A percentile compares a stretch with the other conserved stretches of the same genome.
These are phyloP conservation scores for Nelumbo lutea DNA, from an alignment of 164 flowering plant genomes.

Conservation along the genomic window DNA sequence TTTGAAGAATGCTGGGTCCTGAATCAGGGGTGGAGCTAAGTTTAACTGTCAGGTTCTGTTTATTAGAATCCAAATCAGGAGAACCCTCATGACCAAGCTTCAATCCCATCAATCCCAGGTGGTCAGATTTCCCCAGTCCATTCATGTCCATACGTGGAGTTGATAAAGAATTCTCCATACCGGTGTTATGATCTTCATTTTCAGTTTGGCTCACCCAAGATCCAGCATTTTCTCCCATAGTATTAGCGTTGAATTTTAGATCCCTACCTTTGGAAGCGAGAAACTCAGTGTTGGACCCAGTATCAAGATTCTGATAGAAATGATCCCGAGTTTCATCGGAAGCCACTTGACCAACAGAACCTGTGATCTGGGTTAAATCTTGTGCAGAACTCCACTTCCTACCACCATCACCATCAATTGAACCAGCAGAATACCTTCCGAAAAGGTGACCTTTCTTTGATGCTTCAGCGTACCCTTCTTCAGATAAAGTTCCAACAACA, in stretches of 20 bases:
- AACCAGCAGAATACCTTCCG: conserved; percentile 83
- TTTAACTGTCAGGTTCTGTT: conserved; percentile 34
- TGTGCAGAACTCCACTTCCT: conserved; percentile 78
- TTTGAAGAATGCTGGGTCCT: conserved; percentile 87
- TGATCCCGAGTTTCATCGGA: conserved; percentile 52
- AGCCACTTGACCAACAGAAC: conserved; percentile 36
- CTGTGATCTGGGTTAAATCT: conserved; percentile 42
- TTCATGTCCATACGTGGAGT: conserved; percentile 45
- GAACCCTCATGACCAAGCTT: conserved; percentile 29
- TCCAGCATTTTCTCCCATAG: conserved; percentile 29
- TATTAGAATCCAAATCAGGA: conserved; percentile 28
- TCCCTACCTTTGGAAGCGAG: conserved; percentile 42
- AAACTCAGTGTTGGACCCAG: conserved; percentile 35
- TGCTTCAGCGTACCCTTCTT: conserved; percentile 64
- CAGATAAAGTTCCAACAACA: conserved; percentile 83
- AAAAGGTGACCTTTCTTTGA: conserved; percentile 56
- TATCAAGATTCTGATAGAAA: conserved; percentile 38
- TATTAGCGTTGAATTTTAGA: conserved; percentile 23
- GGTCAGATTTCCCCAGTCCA: conserved; percentile 45
- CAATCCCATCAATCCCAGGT: conserved; percentile 20
- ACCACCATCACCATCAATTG: conserved; percentile 72
- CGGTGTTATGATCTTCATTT: conserved; percentile 30
- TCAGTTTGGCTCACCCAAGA: conserved; percentile 33
- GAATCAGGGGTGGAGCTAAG: conserved; percentile 39
- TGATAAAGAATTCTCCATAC: conserved; percentile 35